Evolutionary conservation across 2,329 filamentous ascomycete genomes (phyloP), one percentile per base, ranked within the genome.

Genomic region (Stemphylium beticola): DNA sequence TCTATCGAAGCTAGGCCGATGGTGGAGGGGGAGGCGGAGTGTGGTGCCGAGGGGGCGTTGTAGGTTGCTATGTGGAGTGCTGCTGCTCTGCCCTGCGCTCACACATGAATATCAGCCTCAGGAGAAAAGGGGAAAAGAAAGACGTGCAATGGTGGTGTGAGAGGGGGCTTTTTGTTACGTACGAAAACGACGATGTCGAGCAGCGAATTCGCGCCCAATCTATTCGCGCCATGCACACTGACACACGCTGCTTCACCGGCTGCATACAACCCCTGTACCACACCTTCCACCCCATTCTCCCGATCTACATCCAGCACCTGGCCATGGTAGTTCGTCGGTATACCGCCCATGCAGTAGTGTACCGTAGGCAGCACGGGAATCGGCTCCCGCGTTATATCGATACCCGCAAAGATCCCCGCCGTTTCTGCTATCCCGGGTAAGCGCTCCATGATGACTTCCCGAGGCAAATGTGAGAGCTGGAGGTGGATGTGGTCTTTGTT

Each of bases 351-450:
- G 57, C 78, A 80, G 58, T 82, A 82, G 60, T 82, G 80, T 3
- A 82, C 81, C 1, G 80, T 83, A 0, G 80, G 81, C 4, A 81
- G 53, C 2, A 83, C 80, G 1, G 80, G 80, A 53, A 83, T 82
- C 0, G 80, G 78, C 55, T 82, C 70, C 60, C 73, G 76, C 12
- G 78, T 81, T 18, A 82, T 77, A 57, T 82, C 79, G 14, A 82
- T 78, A 4, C 79, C 79, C 1, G 79, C 77, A 61, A 82, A 82
- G 29, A 82, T 80, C 4, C 68, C 74, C 1, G 79, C 80, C 11
- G 80, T 82, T 61, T 82, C 80, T n/a, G 79, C 77, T 37, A 82
- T 81, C 1, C 79, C 79, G 2, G 80, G 80, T 12, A 82, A 57
- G 15, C 80, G 67, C 51, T 82, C 79, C 49, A 76, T 71, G 38